A percentile compares a stretch with the other conserved stretches of the same genome.
Evolutionary conservation across 2,329 filamentous ascomycete genomes (phyloP).

Genomic region (Fusarium sp.): DNA sequence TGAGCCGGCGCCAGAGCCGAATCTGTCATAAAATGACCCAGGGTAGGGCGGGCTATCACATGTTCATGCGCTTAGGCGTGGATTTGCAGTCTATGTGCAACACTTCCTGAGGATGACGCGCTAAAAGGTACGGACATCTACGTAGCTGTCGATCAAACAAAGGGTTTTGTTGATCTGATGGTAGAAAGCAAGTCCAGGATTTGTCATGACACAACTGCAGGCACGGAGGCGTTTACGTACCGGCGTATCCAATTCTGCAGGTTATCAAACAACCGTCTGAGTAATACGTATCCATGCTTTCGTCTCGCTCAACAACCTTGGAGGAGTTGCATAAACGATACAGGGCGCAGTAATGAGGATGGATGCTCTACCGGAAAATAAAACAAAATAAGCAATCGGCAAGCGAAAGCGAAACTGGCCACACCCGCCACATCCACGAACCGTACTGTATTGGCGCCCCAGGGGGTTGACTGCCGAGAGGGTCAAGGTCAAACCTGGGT

Average conservation of each 20-base stretch:
- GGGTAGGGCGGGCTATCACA: conserved; percentile 29
- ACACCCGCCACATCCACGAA: not conserved
- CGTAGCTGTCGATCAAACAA: conserved; percentile 39
- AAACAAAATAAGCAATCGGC: not conserved
- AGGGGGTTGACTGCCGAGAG: conserved; percentile 19
- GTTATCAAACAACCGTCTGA: conserved; percentile 15
- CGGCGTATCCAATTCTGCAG: conserved; percentile 28
- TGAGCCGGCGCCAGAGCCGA: conserved; percentile 33
- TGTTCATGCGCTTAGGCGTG: conserved; percentile 11
- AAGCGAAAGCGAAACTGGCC: not conserved
- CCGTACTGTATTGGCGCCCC: not conserved
- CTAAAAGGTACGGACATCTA: conserved; percentile 17
- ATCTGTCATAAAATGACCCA: conserved; percentile 35
- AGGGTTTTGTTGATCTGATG: conserved; percentile 1
- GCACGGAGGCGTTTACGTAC: conserved; percentile 15
- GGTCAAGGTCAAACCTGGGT: conserved; percentile 18
- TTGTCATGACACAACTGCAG: conserved; percentile 22
- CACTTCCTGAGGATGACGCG: conserved; percentile 14
- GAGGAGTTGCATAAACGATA: conserved; percentile 1
- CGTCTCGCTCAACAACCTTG: not conserved
- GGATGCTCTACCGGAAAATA: not conserved
- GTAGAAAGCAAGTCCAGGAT: conserved; percentile 5
- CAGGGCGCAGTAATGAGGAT: too few species aligned
- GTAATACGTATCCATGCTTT: conserved; percentile 8
- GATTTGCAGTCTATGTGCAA: conserved; percentile 1